Evolutionary conservation across 257 asterid species (phyloP), one percentile per base, ranked within the genome.

Genomic region (Rauvolfia tetraphylla): DNA sequence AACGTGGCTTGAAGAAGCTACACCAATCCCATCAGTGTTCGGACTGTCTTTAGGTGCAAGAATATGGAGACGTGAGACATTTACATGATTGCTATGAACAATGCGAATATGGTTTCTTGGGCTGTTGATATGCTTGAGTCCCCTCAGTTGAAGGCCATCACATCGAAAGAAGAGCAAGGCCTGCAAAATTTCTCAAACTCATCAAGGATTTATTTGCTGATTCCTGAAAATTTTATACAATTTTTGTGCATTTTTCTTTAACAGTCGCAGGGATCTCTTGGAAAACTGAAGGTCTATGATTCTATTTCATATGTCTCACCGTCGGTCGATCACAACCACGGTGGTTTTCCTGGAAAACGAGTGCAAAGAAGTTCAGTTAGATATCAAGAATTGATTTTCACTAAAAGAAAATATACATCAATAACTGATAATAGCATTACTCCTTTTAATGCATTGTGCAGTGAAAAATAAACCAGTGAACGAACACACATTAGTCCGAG

Each of bases 11-110:
- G 83, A 80, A 44, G 31, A 51, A 75, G 67, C 36, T 48, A 80
- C 34, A 62, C 70, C 77, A 54, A 80, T 75, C 14, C 83, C 83
- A 59, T 80, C 80, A 15, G 83, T 75, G 53, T 71, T 80, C 25
- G 74, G 77, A 68, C 83, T 79, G 14, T 68, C 12, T 36, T 68
- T 13, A 18, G 83, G 83, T 68, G 83, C 83, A 79, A 57, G 4
- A 14, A 79, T 79, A 33, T 57, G 44, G 36, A 79, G 46, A 11
- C 68, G 33, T 7, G 79, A 74, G 41, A 79, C 14, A 18, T 33
- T 29, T 9, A 74, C 79, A 25, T 61, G 48, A 53, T 57, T 44
- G 58, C 72, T 48, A 14, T 46, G 25, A 34, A 41, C 25, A 54
- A 75, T 41, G 34, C 67, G 38, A 12, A 80, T 80, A 49, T 75